Evolutionary conservation across 2,329 filamentous ascomycete genomes (phyloP).

Genomic region (Clarireedia paspali): DNA sequence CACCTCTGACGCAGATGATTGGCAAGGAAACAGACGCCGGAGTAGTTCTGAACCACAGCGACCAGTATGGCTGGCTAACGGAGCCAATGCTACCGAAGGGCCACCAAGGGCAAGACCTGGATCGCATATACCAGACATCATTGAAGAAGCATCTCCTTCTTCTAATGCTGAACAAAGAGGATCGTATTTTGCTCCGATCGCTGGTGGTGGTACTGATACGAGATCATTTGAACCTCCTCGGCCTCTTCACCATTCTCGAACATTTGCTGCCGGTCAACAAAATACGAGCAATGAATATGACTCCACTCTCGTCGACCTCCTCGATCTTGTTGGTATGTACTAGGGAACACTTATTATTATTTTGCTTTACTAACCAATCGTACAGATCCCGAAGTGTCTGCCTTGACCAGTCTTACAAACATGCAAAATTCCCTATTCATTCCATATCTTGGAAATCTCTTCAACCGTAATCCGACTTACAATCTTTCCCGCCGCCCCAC

Average conservation of each 20-base stretch:
- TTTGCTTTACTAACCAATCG: conserved; percentile 6
- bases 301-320: conserved; percentile 54
- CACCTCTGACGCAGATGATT: neutral
- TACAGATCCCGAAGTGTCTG: conserved; percentile 47
- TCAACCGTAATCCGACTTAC: conserved; percentile 77
- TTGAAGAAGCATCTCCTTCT: conserved; percentile 3
- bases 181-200: neutral
- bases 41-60: conserved; percentile 12
- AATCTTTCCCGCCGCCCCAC: conserved; percentile 44
- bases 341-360: neutral
- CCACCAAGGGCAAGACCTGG: conserved; percentile 2
- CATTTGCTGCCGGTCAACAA: neutral
- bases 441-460: conserved; percentile 65
- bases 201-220: neutral
- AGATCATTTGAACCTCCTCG: neutral
- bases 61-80: neutral
- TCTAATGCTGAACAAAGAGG: neutral
- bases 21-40: conserved; percentile 8
- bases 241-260: neutral
- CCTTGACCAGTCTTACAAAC: conserved; percentile 77
- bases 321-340: conserved; percentile 56
- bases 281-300: conserved; percentile 40
- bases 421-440: conserved; percentile 86
- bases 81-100: neutral
- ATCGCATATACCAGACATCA: conserved; percentile 6